phyloP scores from a whole-genome alignment of 805 yeast species.

The Kuraishia ogatae region DNA sequence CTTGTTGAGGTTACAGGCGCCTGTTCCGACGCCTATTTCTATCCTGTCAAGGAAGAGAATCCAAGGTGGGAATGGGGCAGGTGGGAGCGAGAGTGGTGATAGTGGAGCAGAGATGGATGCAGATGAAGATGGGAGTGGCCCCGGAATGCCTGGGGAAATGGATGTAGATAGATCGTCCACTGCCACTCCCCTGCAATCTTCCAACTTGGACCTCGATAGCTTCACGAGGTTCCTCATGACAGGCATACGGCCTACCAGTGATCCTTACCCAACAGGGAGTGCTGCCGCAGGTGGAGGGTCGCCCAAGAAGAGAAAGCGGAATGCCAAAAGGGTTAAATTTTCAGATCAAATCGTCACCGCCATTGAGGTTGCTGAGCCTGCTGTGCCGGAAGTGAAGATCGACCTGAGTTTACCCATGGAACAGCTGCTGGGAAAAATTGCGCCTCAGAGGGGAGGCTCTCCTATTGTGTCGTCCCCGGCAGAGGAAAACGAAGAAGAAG shows the following conservation, averaged over 20 bases:
- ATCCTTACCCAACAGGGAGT: neutral
- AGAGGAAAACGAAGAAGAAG: constrained; percentile 62
- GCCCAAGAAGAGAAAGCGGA: constrained; percentile 27
- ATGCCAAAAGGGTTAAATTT: constrained; percentile 59
- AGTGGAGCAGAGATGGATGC: constrained; percentile 22
- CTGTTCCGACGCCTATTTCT: constrained; percentile 73
- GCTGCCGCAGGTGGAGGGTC: constrained; percentile 10
- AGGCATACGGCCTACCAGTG: constrained; percentile 52
- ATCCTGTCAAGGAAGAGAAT: constrained; percentile 56
- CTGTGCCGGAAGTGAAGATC: constrained; percentile 16
- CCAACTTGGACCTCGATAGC: constrained; percentile 68
- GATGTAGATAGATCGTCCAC: neutral
- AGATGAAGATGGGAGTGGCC: constrained; percentile 24
- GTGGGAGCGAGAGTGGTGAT: constrained; percentile 31
- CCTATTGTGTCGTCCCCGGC: constrained; percentile 12
- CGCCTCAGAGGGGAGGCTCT: constrained; percentile 13
- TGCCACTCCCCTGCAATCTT: neutral
- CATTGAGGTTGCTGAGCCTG: constrained; percentile 5
- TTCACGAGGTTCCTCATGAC: constrained; percentile 80
- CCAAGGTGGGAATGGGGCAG: neutral
- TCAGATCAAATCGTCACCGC: constrained; percentile 47
- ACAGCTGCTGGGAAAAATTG: constrained; percentile 45
- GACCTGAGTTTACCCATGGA: constrained; percentile 74
- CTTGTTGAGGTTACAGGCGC: constrained; percentile 45
- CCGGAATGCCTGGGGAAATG: constrained; percentile 11